Conservation (phyloP, 1,284 basidiomycete species). For the Ceratobasidium sp. region DNA sequence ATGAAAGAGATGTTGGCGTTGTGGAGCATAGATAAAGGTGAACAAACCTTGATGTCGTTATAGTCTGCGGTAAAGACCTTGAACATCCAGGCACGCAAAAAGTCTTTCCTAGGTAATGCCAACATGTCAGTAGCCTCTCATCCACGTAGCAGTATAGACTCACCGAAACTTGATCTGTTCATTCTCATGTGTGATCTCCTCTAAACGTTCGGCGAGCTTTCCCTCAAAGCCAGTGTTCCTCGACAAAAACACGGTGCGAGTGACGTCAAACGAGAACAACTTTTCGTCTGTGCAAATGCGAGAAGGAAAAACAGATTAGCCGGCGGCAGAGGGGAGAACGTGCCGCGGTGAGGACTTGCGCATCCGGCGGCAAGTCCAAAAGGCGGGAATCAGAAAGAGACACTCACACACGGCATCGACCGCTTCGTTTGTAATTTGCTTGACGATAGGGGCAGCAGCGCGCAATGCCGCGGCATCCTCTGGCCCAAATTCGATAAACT, state of each 20-base stretch:
- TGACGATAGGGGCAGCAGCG: conserved; percentile 36
- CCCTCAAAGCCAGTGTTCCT: conserved; percentile 41
- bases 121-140: too few relatives aligned
- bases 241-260: conserved; percentile 39
- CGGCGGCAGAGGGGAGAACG: neutral
- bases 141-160: neutral
- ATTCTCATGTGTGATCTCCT: conserved; percentile 38
- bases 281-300: conserved; percentile 37
- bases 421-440: conserved; percentile 15
- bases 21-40: neutral
- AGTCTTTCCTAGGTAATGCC: conserved; percentile 36
- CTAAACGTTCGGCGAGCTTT: conserved; percentile 14
- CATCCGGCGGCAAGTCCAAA: neutral
- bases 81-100: conserved; percentile 40
- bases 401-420: conserved; percentile 42
- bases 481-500: conserved; percentile 41
- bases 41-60: conserved; percentile 32
- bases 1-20: neutral
- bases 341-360: neutral
- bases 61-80: conserved; percentile 43
- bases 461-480: conserved; percentile 39
- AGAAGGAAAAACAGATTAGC: neutral
- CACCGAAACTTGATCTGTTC: conserved; percentile 42
- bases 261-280: conserved; percentile 42
- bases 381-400: neutral